Percentiles rank a stretch among this genome's conserved stretches.
These are phyloP conservation scores for Datisca glomerata DNA, from an alignment of 306 rosid genomes.

Conservation along the genomic window DNA sequence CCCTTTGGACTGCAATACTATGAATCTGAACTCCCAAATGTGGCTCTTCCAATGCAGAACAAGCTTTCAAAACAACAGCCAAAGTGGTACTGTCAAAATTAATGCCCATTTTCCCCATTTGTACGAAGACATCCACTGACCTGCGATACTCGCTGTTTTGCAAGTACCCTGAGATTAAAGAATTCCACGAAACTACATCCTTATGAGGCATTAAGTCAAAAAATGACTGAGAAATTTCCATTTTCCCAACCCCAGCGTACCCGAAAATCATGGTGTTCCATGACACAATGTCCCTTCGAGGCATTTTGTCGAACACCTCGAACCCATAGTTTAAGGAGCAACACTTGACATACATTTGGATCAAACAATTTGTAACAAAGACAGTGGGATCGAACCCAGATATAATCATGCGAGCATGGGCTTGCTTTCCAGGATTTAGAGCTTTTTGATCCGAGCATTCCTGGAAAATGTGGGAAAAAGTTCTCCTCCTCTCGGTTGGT, in stretches of 20 bases:
- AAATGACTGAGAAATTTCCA: slow-evolving; percentile 30
- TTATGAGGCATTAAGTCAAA: slow-evolving; percentile 54
- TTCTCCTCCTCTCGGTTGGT: slow-evolving; percentile 32
- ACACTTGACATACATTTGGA: slow-evolving; percentile 48
- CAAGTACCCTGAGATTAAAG: slow-evolving; percentile 61
- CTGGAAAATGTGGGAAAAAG: slow-evolving; percentile 66
- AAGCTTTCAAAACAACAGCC: slow-evolving; percentile 51
- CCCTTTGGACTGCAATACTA: slow-evolving; percentile 48
- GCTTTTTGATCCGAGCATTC: slow-evolving; percentile 45
- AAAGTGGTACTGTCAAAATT: slow-evolving; percentile 46
- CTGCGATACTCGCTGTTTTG: slow-evolving; percentile 22
- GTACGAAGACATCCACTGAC: slow-evolving; percentile 27
- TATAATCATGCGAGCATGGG: slow-evolving; percentile 56
- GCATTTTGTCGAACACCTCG: slow-evolving; percentile 53
- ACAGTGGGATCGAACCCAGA: slow-evolving; percentile 62
- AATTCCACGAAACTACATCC: slow-evolving; percentile 79
- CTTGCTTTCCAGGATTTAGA: slow-evolving; percentile 50
- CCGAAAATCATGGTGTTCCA: slow-evolving; percentile 83
- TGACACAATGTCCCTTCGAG: slow-evolving; percentile 39
- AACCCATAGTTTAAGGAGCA: slow-evolving; percentile 30
- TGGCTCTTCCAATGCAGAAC: slow-evolving; percentile 37
- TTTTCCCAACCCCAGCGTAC: slow-evolving; percentile 36
- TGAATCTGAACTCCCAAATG: slow-evolving; percentile 61
- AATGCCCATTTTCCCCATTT: slow-evolving; percentile 31
- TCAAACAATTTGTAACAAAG: slow-evolving; percentile 56